Percentiles rank a stretch among this genome's conserved stretches.
phyloP scores from a whole-genome alignment of 768 basidiomycete species.

The Podaxis mareebaensis region DNA sequence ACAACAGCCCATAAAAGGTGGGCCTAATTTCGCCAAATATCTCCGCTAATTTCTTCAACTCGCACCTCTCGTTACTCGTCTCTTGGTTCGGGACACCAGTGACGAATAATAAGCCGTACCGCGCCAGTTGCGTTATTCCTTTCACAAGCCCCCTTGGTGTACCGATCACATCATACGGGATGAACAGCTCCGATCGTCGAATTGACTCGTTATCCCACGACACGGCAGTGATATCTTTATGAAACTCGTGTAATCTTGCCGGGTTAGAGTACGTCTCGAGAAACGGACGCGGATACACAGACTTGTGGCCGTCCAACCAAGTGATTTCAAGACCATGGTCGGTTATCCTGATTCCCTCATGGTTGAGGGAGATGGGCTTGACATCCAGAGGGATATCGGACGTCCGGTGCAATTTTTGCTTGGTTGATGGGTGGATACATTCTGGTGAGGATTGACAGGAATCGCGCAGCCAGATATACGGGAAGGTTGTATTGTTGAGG shows the following conservation, averaged over 20 bases:
- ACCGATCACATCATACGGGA: constrained; percentile 54
- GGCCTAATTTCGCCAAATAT: constrained; percentile 74
- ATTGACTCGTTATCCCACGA: constrained; percentile 40
- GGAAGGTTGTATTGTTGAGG: constrained; percentile 47
- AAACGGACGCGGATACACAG: constrained; percentile 51
- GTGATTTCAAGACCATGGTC: constrained; percentile 44
- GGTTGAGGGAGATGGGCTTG: constrained; percentile 37
- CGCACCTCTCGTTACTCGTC: constrained; percentile 63
- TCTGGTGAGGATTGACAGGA: constrained; percentile 56
- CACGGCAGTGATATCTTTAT: constrained; percentile 36
- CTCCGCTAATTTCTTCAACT: constrained; percentile 63
- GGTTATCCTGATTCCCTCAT: constrained; percentile 37
- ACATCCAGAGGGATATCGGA: constrained; percentile 62
- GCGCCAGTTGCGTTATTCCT: constrained; percentile 70
- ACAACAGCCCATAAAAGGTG: constrained; percentile 89
- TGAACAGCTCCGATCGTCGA: constrained; percentile 49
- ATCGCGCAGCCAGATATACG: constrained; percentile 83
- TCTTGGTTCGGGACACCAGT: constrained; percentile 62
- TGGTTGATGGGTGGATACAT: constrained; percentile 77
- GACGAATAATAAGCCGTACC: constrained; percentile 75
- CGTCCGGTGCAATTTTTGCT: constrained; percentile 74
- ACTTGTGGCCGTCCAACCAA: constrained; percentile 65
- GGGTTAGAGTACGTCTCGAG: constrained; percentile 48
- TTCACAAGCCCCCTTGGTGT: constrained; percentile 46
- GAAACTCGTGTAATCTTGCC: constrained; percentile 38